A percentile compares a stretch with the other conserved stretches of the same genome.
Conservation (phyloP, 1,284 basidiomycete genomes). For the Xerocomus amazonicus region DNA sequence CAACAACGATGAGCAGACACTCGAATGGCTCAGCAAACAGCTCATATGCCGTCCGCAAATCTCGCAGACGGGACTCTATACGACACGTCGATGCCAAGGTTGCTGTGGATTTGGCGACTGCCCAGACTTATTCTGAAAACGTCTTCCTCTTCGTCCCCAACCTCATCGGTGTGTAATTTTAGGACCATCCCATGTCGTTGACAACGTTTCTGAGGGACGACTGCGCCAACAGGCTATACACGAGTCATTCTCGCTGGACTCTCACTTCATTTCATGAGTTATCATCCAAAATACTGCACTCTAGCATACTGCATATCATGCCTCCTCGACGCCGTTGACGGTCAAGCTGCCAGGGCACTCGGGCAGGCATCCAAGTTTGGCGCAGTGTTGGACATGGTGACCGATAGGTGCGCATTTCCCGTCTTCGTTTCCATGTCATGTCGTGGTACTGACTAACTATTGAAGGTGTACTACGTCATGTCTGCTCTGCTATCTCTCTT, state of each 20-base stretch:
- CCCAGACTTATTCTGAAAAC: conserved; percentile 83
- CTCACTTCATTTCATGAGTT: conserved; percentile 91
- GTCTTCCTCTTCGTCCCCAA: conserved; percentile 97
- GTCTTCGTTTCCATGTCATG: not conserved
- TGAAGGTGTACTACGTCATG: conserved; percentile 92
- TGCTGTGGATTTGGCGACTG: conserved; percentile 80
- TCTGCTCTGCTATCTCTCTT: conserved; percentile 90
- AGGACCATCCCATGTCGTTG: not conserved
- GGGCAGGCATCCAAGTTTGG: conserved; percentile 96
- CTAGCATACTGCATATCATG: conserved; percentile 90
- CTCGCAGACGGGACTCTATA: conserved; percentile 38
- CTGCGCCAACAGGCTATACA: conserved; percentile 66
- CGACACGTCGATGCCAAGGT: conserved; percentile 75
- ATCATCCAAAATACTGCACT: conserved; percentile 91
- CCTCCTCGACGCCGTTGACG: conserved; percentile 94
- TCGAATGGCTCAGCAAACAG: conserved; percentile 25
- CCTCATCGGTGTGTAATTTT: conserved; percentile 69
- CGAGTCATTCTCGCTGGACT: conserved; percentile 89
- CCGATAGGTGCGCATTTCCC: conserved; percentile 71
- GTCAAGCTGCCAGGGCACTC: conserved; percentile 86
- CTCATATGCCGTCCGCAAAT: conserved; percentile 12
- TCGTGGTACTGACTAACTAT: not conserved
- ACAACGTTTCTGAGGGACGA: conserved; percentile 3
- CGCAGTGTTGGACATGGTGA: conserved; percentile 99
- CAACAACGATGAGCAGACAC: conserved; percentile 27